Evolutionary conservation across 345 rosid genomes (phyloP), one percentile per base, ranked within the genome.

Genomic region (Dipteronia sinensis): DNA sequence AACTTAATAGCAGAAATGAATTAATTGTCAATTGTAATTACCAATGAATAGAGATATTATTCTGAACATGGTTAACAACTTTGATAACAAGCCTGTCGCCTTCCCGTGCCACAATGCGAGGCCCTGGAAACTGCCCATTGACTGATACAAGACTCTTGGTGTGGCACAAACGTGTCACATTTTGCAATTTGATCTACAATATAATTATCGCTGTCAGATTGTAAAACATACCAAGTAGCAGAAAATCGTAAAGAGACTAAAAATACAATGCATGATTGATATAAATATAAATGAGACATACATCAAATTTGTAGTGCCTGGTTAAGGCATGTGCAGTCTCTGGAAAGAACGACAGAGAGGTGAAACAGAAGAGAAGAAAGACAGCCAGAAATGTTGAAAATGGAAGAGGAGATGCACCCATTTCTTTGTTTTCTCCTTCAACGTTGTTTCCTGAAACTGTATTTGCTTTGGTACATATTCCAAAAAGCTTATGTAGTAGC

Each of bases 251-350:
- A 42, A 42, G 46, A 42, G 46, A 7, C 46, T 8, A 4, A 42
- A 1, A 42, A 8, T 42, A 42, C 46, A 67, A 34, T 34, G 4
- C 38, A 34, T 34, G 38, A 34, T 34, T 34, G 38, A 34, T 34
- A 34, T 34, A 34, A 4, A 34, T 34, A 34, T 34, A 34, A 34
- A 42, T 46, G 49, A 59, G 65, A 77, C 93, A 38, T 87, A 93
- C 98, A 42, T 93, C 83, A 65, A 94, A 88, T 76, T 80, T 90
- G 87, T 91, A 93, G 78, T 93, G 98, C 83, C 97, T 86, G 65
- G 95, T 94, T 49, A 77, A 72, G 77, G 90, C 92, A 76, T 79
- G 10, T 76, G 82, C 87, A 61, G 74, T 72, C 20, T 83, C 80
- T 44, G 87, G 80, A 73, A 79, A 69, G 80, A 83, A 58, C 68